phyloP scores from a whole-genome alignment of 192 early-diverging fungal genomes.

The Oehlia diaphana region DNA sequence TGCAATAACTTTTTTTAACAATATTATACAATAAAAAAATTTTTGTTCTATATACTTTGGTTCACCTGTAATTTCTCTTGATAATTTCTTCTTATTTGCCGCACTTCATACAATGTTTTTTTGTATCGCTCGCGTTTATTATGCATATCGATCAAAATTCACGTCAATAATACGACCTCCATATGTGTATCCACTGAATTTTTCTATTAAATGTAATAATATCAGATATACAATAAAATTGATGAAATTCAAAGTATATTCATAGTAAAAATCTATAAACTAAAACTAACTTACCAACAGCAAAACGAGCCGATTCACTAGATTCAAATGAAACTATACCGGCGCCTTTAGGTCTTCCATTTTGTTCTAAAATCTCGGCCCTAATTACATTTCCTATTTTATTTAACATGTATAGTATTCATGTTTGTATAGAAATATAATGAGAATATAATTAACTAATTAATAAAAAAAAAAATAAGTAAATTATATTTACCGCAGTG shows the following conservation, averaged over 20 bases:
- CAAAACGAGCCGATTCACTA: constrained; percentile 47
- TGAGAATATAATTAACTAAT: not conserved
- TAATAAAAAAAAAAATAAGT: not conserved
- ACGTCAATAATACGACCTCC: constrained; percentile 52
- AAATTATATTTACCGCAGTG: constrained; percentile 41
- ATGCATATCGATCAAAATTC: constrained; percentile 36
- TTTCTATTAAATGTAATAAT: constrained; percentile 31
- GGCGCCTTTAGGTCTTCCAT: constrained; percentile 54
- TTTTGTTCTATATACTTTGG: not conserved
- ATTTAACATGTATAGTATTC: not conserved
- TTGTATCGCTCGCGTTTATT: not conserved
- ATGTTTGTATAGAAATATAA: not conserved
- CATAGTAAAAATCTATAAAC: not conserved
- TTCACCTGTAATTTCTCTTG: not conserved
- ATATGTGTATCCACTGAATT: constrained; percentile 53
- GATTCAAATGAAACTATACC: constrained; percentile 57
- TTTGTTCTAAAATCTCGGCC: constrained; percentile 46
- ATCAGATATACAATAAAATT: not conserved
- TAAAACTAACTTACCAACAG: constrained; percentile 45
- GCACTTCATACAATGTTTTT: not conserved
- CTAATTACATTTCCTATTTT: constrained; percentile 42
- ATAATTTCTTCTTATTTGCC: not conserved
- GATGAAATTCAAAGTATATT: not conserved
- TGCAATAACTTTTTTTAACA: not conserved
- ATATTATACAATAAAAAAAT: not conserved